Conservation (phyloP, 2,329 filamentous ascomycete species). For the Ophiostoma perfectum region DNA sequence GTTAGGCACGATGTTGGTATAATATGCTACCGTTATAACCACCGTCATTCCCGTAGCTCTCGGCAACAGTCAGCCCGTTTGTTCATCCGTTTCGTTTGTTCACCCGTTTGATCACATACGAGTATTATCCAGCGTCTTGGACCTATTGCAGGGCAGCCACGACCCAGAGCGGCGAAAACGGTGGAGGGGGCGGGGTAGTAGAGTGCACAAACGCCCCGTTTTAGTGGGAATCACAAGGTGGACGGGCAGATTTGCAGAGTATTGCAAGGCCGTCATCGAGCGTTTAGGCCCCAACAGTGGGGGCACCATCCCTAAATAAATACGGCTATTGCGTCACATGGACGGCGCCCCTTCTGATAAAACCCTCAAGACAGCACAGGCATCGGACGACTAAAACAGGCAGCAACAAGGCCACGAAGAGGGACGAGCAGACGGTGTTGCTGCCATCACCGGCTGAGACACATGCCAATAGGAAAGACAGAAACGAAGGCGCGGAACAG, state of each 20-base stretch:
- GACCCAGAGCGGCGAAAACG: background rate
- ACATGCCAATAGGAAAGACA: background rate
- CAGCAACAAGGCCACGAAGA: background rate
- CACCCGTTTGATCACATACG: background rate
- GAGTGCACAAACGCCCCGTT: background rate
- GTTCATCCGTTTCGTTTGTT: background rate
- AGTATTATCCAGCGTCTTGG: background rate
- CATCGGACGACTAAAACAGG: background rate
- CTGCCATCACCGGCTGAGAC: too few relatives aligned
- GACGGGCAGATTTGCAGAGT: constrained; percentile 2
- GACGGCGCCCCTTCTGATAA: background rate
- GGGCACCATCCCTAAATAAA: background rate
- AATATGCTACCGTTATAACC: background rate
- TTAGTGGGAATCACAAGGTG: constrained; percentile 10
- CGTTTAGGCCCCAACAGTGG: background rate
- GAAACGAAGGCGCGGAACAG: background rate
- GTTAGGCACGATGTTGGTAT: background rate
- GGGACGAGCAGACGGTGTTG: background rate
- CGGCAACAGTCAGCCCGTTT: background rate
- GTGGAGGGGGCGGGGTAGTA: constrained; percentile 14
- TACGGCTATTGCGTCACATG: constrained; percentile 9
- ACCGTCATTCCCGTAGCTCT: background rate
- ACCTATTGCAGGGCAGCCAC: background rate
- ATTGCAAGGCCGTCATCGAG: too few relatives aligned
- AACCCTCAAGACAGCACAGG: background rate